Evolutionary conservation across 805 yeast genomes (phyloP).

Genomic region (Myxozyma mucilagina): DNA sequence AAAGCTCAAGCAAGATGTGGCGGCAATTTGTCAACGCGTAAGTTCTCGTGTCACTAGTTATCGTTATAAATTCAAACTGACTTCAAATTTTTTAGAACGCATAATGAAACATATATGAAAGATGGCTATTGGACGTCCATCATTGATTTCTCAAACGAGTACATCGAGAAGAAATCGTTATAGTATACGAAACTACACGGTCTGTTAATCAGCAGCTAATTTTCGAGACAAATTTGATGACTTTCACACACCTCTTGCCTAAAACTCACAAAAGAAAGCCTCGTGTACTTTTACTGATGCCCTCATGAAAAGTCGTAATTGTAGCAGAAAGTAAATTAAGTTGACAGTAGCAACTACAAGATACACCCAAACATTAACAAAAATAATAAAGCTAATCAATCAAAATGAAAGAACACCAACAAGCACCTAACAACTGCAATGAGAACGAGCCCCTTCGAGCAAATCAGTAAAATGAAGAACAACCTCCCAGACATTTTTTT

Average conservation of each 20-base stretch:
- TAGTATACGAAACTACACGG: too few species aligned
- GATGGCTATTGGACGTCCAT: slow-evolving; percentile 76
- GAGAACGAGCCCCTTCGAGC: not conserved
- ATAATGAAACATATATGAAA: slow-evolving; percentile 79
- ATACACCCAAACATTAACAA: not conserved
- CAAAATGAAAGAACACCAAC: not conserved
- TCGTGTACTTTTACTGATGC: not conserved
- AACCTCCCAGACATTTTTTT: not conserved
- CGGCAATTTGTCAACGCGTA: slow-evolving; percentile 51
- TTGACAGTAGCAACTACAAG: too few species aligned
- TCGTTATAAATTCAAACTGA: not conserved
- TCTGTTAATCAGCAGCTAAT: too few species aligned
- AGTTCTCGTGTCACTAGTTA: not conserved
- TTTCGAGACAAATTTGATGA: not conserved
- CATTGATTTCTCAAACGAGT: slow-evolving; percentile 47
- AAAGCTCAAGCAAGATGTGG: slow-evolving; percentile 49
- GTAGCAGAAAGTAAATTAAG: too few species aligned
- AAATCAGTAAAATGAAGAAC: not conserved
- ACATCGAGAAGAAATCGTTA: slow-evolving; percentile 17
- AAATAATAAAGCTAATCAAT: not conserved
- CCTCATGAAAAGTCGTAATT: too few species aligned
- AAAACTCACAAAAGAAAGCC: not conserved
- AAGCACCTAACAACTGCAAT: not conserved
- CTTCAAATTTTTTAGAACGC: slow-evolving; percentile 47
- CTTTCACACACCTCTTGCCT: not conserved